Evolutionary conservation across 495 filamentous ascomycete genomes (phyloP).

Genomic region (Paragyromitra xinjiangensis): DNA sequence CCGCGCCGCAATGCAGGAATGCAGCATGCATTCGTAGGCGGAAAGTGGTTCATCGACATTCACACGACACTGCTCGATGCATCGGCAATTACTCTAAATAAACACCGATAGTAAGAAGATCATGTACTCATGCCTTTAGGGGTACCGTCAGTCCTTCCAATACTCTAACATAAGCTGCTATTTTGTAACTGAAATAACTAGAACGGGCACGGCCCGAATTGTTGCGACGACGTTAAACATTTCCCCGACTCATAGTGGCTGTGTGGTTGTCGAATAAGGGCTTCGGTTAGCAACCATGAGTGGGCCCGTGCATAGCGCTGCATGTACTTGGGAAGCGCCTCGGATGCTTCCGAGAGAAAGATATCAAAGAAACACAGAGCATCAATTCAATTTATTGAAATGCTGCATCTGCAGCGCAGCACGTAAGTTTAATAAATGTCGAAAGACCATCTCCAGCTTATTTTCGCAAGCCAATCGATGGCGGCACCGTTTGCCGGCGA

Average conservation of each 20-base stretch:
- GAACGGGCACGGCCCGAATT: neutral
- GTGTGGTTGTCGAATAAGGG: neutral
- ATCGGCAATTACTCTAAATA: slow-evolving; percentile 1
- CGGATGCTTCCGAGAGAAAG: slow-evolving; percentile 15
- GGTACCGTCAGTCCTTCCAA: neutral
- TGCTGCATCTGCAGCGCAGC: neutral
- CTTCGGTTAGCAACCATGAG: slow-evolving; percentile 9
- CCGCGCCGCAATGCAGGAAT: slow-evolving; percentile 40
- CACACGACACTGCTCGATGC: slow-evolving; percentile 27
- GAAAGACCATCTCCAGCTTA: neutral
- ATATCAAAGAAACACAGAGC: neutral
- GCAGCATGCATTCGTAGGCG: slow-evolving; percentile 23
- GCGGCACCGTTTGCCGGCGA: neutral
- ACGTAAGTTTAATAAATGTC: slow-evolving; percentile 2
- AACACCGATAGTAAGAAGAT: slow-evolving; percentile 3
- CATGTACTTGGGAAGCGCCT: neutral
- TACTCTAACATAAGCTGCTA: neutral
- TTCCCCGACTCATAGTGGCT: neutral
- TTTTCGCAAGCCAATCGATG: slow-evolving; percentile 7
- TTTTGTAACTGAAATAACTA: slow-evolving; percentile 2
- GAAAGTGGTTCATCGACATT: slow-evolving; percentile 26
- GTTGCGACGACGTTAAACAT: slow-evolving; percentile 15
- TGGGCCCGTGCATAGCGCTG: slow-evolving; percentile 27
- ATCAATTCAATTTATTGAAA: slow-evolving; percentile 3
- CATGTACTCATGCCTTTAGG: neutral